These are phyloP conservation scores for Kazachstania kunashirensis DNA, from an alignment of 805 yeast genomes.

Conservation along the genomic window DNA sequence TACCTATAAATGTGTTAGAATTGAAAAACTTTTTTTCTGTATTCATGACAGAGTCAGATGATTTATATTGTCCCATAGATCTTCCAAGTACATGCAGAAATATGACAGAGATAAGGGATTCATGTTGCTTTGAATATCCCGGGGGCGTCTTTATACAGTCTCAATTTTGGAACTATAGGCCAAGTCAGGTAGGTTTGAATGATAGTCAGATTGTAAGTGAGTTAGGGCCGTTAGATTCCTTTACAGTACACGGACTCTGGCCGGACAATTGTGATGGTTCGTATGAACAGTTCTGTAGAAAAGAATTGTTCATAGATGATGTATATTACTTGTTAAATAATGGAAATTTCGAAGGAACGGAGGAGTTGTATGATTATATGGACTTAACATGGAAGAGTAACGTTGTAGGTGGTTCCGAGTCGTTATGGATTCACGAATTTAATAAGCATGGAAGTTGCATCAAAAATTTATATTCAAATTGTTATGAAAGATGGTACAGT, in stretches of 20 bases:
- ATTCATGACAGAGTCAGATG: background rate
- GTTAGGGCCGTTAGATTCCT: constrained; percentile 58
- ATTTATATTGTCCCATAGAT: constrained; percentile 41
- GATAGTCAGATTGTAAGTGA: constrained; percentile 20
- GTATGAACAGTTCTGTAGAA: constrained; percentile 70
- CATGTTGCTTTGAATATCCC: constrained; percentile 80
- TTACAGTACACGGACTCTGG: constrained; percentile 84
- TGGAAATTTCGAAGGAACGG: constrained; percentile 29
- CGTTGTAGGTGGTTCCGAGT: constrained; percentile 54
- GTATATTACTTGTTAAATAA: constrained; percentile 37
- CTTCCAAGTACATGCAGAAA: constrained; percentile 55
- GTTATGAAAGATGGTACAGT: constrained; percentile 42
- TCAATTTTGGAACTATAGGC: constrained; percentile 87
- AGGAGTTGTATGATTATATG: constrained; percentile 50
- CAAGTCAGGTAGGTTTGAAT: constrained; percentile 33
- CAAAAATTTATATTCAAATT: constrained; percentile 62
- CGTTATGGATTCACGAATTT: constrained; percentile 83
- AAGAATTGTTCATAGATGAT: constrained; percentile 42
- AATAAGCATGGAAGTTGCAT: constrained; percentile 93
- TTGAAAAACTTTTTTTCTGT: background rate
- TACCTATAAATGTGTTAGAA: too few species aligned
- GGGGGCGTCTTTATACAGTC: constrained; percentile 79
- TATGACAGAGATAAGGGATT: constrained; percentile 41
- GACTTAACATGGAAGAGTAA: constrained; percentile 59
- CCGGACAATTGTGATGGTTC: constrained; percentile 81